Evolutionary conservation across 176 grass and related monocot genomes (phyloP).

Genomic region (Avena atlantica): DNA sequence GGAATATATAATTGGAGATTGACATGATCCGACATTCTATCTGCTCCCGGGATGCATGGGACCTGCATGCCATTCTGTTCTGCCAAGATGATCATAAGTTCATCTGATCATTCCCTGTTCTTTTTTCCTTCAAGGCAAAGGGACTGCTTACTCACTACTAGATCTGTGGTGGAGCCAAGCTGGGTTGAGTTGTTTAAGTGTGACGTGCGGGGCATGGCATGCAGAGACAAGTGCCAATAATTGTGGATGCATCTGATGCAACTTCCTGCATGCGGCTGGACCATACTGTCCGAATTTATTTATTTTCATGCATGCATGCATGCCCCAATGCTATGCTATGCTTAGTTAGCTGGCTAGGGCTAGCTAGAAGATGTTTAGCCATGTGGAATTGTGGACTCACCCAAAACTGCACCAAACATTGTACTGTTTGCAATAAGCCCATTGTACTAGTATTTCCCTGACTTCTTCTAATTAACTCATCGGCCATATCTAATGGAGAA

Average conservation of each 20-base stretch:
- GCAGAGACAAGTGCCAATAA: slow-evolving; percentile 47
- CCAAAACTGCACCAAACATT: slow-evolving; percentile 13
- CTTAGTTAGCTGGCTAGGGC: slow-evolving; percentile 32
- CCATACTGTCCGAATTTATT: slow-evolving; percentile 37
- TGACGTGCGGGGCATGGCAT: slow-evolving; percentile 46
- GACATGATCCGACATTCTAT: slow-evolving; percentile 33
- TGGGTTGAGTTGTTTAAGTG: slow-evolving; percentile 35
- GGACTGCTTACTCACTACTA: slow-evolving; percentile 22
- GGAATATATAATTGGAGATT: neutral
- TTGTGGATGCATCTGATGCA: slow-evolving; percentile 49
- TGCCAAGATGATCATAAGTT: slow-evolving; percentile 31
- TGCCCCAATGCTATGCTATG: slow-evolving; percentile 12
- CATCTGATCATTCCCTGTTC: slow-evolving; percentile 40
- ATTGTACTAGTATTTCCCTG: too few species aligned
- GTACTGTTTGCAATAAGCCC: neutral
- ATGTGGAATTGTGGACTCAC: slow-evolving; percentile 45
- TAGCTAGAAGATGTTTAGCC: slow-evolving; percentile 29
- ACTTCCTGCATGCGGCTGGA: slow-evolving; percentile 12
- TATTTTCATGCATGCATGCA: slow-evolving; percentile 18
- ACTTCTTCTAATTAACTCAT: neutral
- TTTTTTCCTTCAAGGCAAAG: slow-evolving; percentile 42
- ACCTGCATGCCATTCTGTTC: slow-evolving; percentile 32
- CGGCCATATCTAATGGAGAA: neutral
- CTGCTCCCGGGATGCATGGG: slow-evolving; percentile 30
- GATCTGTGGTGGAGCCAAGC: slow-evolving; percentile 39